phyloP scores from a whole-genome alignment of 768 basidiomycete species.

The Rhodotorula toruloides region DNA sequence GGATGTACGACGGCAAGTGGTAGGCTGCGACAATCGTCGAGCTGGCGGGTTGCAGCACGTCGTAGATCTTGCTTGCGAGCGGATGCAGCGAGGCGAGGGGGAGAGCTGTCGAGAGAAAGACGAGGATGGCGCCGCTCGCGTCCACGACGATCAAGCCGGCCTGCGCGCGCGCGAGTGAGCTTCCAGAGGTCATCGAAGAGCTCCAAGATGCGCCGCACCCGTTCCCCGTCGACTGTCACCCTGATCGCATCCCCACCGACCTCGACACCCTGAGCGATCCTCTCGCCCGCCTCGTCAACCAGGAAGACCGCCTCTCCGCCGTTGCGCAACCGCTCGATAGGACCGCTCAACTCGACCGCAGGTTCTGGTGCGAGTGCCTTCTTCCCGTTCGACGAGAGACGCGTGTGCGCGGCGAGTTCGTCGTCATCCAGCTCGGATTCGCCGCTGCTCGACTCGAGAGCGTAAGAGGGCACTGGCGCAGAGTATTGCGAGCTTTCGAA shows the following conservation, averaged over 20 bases:
- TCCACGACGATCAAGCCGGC: not conserved
- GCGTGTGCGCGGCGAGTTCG: not conserved
- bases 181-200: not conserved
- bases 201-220: constrained; percentile 39
- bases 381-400: not conserved
- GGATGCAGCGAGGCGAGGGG: constrained; percentile 23
- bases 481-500: not conserved
- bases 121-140: constrained; percentile 2
- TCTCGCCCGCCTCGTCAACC: constrained; percentile 31
- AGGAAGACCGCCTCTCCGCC: constrained; percentile 20
- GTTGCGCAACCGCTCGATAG: not conserved
- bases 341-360: not conserved
- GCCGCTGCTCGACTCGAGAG: constrained; percentile 12
- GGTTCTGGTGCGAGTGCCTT: constrained; percentile 16
- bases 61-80: constrained; percentile 23
- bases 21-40: constrained; percentile 25
- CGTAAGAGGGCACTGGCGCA: constrained; percentile 15
- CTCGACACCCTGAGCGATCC: constrained; percentile 8
- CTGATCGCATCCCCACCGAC: not conserved
- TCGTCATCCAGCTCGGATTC: constrained; percentile 27
- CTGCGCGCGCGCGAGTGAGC: not conserved
- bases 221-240: constrained; percentile 43
- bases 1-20: constrained; percentile 32
- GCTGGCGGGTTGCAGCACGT: not conserved
- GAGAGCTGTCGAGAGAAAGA: constrained; percentile 29